Base-by-base conservation (phyloP, 1,284 basidiomycete genomes). In the Microbotryum intermedium region DNA sequence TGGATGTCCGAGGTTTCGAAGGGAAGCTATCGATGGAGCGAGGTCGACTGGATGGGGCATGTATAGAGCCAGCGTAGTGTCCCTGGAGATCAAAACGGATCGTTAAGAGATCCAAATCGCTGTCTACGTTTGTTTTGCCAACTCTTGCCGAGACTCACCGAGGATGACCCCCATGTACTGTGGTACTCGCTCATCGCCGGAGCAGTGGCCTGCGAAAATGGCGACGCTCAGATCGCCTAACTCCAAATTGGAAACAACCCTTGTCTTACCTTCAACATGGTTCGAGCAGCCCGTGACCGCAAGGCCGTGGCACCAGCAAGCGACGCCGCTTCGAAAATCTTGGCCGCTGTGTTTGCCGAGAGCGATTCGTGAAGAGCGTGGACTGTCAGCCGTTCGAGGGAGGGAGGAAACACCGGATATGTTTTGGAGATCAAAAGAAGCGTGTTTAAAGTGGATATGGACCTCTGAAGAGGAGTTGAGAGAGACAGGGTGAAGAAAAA, bases 301-400 rank as follows among this genome's bases (percentile, higher is more conserved):
- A 70, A 47, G n/a, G 68, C 66, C 21, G 58, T 44, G 4, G 44
- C 59, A 10, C 60, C 57, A 21, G 62, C 64, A 4, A 70, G 48
- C 18, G 65, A 60, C 16, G 65, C 67, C 11, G 66, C 65, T 54
- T 69, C 63, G 52, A 69, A 69, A 13, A 69, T 60, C 28, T 57
- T 61, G 1, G 62, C 59, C 4, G 64, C 65, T 21, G 34, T 29
- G n/a, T 63, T 63, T 18, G 43, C 3, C 6, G 45, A n/a, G 20
- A 95, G 76, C 18, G 87, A 83, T 30, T 85, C 82, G 72, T 97
- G 93, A 82, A 97, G 87, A 1, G 90, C 89, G 74, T 97, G 93
- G 65, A 87, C 86, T 20, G 93, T 88, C 39, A 95, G 80, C 9
- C 78, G 78, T 64, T 85, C 82, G 23, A 97, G 78, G 69, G 92